Evolutionary conservation across 495 filamentous ascomycete species (phyloP).

Genomic region (Lepidopterella palustris): DNA sequence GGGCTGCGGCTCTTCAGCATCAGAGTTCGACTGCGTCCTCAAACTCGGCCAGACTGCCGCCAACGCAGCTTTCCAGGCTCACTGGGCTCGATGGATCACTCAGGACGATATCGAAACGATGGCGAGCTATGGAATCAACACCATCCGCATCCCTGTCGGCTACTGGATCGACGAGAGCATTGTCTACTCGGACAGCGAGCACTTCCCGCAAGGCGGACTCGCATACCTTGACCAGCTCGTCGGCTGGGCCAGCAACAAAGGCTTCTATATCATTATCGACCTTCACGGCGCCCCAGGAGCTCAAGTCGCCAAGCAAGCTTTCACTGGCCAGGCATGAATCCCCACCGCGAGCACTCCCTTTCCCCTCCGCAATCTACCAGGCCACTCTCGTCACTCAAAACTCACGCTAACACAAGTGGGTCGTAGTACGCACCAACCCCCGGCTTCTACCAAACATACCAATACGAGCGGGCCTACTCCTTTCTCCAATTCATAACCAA

Average conservation of each 20-base stretch:
- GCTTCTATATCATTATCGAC: slow-evolving; percentile 59
- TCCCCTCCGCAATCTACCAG: not conserved
- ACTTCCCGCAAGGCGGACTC: slow-evolving; percentile 53
- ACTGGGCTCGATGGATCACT: slow-evolving; percentile 56
- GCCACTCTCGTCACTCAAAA: not conserved
- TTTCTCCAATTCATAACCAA: slow-evolving; percentile 56
- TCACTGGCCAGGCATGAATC: slow-evolving; percentile 47
- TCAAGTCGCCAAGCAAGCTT: slow-evolving; percentile 45
- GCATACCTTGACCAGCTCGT: slow-evolving; percentile 49
- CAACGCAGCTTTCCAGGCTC: slow-evolving; percentile 48
- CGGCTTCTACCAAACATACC: slow-evolving; percentile 50
- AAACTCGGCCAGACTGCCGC: slow-evolving; percentile 48
- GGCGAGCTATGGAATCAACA: slow-evolving; percentile 50
- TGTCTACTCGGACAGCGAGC: slow-evolving; percentile 47
- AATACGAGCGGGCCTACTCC: slow-evolving; percentile 52
- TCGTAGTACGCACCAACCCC: slow-evolving; percentile 35
- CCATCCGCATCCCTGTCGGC: slow-evolving; percentile 56
- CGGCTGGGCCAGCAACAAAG: slow-evolving; percentile 49
- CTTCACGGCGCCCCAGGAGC: slow-evolving; percentile 58
- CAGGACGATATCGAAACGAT: slow-evolving; percentile 51
- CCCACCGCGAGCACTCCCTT: not conserved
- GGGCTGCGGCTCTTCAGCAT: slow-evolving; percentile 47
- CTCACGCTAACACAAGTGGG: not conserved
- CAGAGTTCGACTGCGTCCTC: slow-evolving; percentile 54
- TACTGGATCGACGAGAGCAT: slow-evolving; percentile 58